A percentile compares a stretch with the other conserved stretches of the same genome.
Evolutionary conservation across 2,329 filamentous ascomycete species (phyloP).

Genomic region (Fusarium penzigii): DNA sequence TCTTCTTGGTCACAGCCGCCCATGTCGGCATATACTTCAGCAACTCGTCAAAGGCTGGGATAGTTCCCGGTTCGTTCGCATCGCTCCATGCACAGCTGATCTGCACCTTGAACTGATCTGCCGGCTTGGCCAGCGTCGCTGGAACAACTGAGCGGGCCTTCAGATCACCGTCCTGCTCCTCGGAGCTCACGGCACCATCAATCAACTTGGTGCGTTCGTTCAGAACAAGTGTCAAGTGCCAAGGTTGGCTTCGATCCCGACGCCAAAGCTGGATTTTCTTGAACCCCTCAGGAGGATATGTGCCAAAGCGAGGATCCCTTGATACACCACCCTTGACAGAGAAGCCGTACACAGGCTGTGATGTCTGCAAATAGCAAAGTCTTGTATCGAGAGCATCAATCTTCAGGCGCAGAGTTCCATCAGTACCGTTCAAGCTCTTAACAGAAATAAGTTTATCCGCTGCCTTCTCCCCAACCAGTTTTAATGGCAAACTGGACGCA

Average conservation of each 20-base stretch:
- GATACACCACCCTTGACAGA: constrained; percentile 60
- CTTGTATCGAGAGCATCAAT: constrained; percentile 76
- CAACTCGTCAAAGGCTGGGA: constrained; percentile 84
- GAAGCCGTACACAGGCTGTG: constrained; percentile 66
- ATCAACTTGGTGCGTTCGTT: constrained; percentile 11
- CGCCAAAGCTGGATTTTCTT: constrained; percentile 78
- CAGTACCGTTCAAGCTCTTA: constrained; percentile 35
- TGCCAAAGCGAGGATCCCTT: constrained; percentile 65
- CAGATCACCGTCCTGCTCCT: constrained; percentile 12
- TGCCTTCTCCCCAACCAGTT: constrained; percentile 54
- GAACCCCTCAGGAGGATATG: constrained; percentile 63
- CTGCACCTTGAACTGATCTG: constrained; percentile 54
- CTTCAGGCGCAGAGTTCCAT: constrained; percentile 58
- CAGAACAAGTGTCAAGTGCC: constrained; percentile 58
- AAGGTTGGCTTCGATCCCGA: constrained; percentile 73
- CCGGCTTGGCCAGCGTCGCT: neutral
- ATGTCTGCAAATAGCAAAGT: constrained; percentile 73
- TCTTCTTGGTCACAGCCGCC: constrained; percentile 74
- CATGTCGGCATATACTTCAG: constrained; percentile 75
- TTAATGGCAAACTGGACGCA: constrained; percentile 60
- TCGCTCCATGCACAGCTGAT: constrained; percentile 88
- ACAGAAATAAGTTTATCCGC: constrained; percentile 63
- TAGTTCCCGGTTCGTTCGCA: constrained; percentile 67
- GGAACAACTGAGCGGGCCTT: constrained; percentile 10
- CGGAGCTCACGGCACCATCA: neutral